Evolutionary conservation across 2,329 filamentous ascomycete species (phyloP).

Genomic region (Arthroderma sp.): DNA sequence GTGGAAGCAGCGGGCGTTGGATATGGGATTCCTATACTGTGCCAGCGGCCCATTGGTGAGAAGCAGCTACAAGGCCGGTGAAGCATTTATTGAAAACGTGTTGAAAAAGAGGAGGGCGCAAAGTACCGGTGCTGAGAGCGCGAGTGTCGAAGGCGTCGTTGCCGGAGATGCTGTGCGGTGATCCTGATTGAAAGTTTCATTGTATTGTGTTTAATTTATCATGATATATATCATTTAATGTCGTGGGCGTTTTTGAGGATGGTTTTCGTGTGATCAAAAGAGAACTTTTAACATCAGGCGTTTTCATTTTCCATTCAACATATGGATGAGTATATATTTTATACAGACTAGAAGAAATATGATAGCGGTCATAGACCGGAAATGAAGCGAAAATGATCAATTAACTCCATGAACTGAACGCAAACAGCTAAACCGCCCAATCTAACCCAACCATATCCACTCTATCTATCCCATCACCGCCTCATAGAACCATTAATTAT

Average conservation of each 20-base stretch:
- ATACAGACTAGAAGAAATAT: no score
- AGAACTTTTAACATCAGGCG: no score
- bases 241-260: not conserved
- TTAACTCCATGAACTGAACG: no score
- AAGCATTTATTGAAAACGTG: constrained; percentile 98
- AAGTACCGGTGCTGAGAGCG: constrained; percentile 16
- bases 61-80: constrained; percentile 94
- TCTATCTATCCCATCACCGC: no score
- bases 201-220: not conserved
- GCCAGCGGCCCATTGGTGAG: constrained; percentile 85
- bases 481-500: no score
- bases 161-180: constrained; percentile 18
- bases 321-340: no score
- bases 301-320: no score
- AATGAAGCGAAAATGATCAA: no score
- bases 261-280: no score
- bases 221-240: not conserved
- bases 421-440: no score
- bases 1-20: constrained; percentile 79
- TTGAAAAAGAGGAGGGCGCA: constrained; percentile 56
- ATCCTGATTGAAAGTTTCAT: constrained; percentile 7
- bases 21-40: constrained; percentile 94
- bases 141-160: constrained; percentile 16
- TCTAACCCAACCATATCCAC: no score
- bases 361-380: no score